Evolutionary conservation across 2,329 filamentous ascomycete species (phyloP).

Genomic region (Mycosphaerelloides madeirae): DNA sequence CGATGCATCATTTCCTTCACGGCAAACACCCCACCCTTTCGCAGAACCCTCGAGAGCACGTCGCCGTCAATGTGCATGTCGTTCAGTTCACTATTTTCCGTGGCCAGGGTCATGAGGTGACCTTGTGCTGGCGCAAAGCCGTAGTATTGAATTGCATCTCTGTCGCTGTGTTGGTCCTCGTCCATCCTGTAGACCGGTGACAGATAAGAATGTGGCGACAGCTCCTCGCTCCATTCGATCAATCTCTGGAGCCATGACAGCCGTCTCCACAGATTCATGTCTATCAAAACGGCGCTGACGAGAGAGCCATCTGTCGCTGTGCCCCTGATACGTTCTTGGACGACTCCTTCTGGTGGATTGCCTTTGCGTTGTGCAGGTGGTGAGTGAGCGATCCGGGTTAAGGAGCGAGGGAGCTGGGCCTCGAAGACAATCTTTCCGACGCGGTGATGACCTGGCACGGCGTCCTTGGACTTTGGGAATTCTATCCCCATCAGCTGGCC

Average conservation of each 20-base stretch:
- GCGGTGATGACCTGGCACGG: constrained; percentile 3
- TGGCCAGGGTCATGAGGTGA: constrained; percentile 26
- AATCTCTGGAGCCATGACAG: constrained; percentile 71
- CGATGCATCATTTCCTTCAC: constrained; percentile 19
- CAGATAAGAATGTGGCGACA: constrained; percentile 24
- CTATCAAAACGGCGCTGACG: constrained; percentile 60
- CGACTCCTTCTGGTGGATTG: constrained; percentile 35
- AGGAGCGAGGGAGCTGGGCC: constrained; percentile 37
- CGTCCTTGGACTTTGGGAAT: constrained; percentile 5
- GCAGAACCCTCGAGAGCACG: constrained; percentile 33
- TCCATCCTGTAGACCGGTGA: constrained; percentile 12
- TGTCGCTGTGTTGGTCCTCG: constrained; percentile 8
- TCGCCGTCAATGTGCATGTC: constrained; percentile 43
- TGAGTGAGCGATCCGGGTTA: constrained; percentile 47
- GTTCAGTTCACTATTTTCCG: constrained; percentile 8
- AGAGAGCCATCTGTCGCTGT: constrained; percentile 50
- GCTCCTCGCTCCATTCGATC: constrained; percentile 30
- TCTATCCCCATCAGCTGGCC: constrained; percentile 26
- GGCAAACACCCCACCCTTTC: constrained; percentile 21
- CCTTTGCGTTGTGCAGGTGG: constrained; percentile 34
- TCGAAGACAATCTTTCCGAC: constrained; percentile 38
- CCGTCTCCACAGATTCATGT: constrained; percentile 59
- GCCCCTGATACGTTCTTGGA: constrained; percentile 46
- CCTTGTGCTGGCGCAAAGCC: constrained; percentile 23
- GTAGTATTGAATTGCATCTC: constrained; percentile 21